Evolutionary conservation across 176 grass and related monocot species (phyloP), one percentile per base, ranked within the genome.

Genomic region (Oryza rufipogon): DNA sequence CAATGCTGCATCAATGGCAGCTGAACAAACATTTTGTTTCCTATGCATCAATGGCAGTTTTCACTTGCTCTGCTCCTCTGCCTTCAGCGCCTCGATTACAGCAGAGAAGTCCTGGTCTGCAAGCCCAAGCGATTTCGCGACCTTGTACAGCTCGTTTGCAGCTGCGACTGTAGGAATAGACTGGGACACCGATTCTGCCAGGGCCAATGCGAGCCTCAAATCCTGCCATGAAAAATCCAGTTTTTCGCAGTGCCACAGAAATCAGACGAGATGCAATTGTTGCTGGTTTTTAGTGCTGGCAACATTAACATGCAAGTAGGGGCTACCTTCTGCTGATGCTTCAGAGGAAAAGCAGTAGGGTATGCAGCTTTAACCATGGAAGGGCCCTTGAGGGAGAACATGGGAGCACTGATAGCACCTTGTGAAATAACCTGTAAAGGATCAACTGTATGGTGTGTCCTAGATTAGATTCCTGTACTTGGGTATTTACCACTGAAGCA

Each of bases 281-380:
- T 48, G 69, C 80, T 87, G 70, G 69, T 80, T 20, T 12, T 51
- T 39, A 49, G 58, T 75, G 80, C 49, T 75, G 48, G 64, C 47
- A 70, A 19, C 19, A 72, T 81, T 33, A 47, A 52, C 34, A 46
- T 66, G 66, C 26, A 69, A 81, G 51, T 23, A 14, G 74, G 69
- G 56, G 80, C 73, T 81, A 90, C 93, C 96, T 98, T 95, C 82
- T 98, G 96, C 67, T 98, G 96, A 90, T 95, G 96, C 64, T 98
- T 95, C 75, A 98, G 77, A 84, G 91, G 96, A 78, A 98, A 98
- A n/a, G 93, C 91, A 22, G 86, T 92, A 80, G 93, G 87, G 86
- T 95, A 92, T 74, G 89, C 67, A 80, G 91, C 87, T 83, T 92
- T 98, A 87, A 95, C 86, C 93, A 98, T 98, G 13, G 93, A 94